These are phyloP conservation scores for Cercospora sojina DNA, from an alignment of 2,329 filamentous ascomycete genomes.

Conservation along the genomic window DNA sequence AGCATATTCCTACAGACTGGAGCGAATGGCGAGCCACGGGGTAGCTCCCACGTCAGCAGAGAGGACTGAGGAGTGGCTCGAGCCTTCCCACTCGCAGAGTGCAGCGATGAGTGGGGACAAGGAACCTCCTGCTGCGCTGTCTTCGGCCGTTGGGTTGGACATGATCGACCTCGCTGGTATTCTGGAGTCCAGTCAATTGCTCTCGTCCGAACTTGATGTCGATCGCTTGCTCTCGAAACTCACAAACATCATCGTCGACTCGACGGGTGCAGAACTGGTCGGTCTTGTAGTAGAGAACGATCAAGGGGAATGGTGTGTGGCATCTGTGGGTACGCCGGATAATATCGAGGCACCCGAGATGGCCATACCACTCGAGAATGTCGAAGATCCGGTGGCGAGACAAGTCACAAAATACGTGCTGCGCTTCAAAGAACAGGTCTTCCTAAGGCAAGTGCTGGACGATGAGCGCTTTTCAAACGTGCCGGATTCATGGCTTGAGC, in stretches of 20 bases:
- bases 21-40: conserved; percentile 46
- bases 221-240: conserved; percentile 76
- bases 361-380: conserved; percentile 61
- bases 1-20: conserved; percentile 41
- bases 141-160: conserved; percentile 66
- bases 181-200: conserved; percentile 73
- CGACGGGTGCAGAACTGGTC: conserved; percentile 70
- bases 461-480: conserved; percentile 80
- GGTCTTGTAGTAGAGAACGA: conserved; percentile 73
- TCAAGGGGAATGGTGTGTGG: conserved; percentile 66
- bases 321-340: conserved; percentile 71
- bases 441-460: conserved; percentile 68
- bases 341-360: conserved; percentile 67
- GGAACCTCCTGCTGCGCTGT: conserved; percentile 37
- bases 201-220: conserved; percentile 74
- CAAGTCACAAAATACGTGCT: conserved; percentile 76
- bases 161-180: conserved; percentile 82
- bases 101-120: conserved; percentile 35
- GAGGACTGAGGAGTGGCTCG: conserved; percentile 51
- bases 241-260: conserved; percentile 77
- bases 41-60: conserved; percentile 44
- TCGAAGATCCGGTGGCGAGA: conserved; percentile 68
- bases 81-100: conserved; percentile 41
- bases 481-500: conserved; percentile 64
- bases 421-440: conserved; percentile 72